These are phyloP conservation scores for Ganoderma multipileum DNA, from an alignment of 1,284 basidiomycete genomes.

Conservation along the genomic window DNA sequence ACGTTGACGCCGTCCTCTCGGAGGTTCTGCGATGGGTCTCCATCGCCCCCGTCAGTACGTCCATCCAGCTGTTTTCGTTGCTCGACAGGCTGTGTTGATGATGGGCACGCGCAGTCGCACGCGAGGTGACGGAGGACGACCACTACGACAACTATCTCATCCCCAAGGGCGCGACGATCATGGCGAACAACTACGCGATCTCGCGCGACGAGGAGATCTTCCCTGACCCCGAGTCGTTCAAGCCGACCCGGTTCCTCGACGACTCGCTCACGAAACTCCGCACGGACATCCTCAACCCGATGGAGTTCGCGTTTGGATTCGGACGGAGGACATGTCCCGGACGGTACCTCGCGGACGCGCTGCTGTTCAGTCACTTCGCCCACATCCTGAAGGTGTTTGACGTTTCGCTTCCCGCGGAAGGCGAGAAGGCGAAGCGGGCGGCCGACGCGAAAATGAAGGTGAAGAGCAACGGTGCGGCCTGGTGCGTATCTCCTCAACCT, in stretches of 20 bases:
- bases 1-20: constrained; percentile 40
- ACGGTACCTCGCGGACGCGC: constrained; percentile 31
- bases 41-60: constrained; percentile 37
- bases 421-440: constrained; percentile 16
- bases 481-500: constrained; percentile 8
- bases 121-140: constrained; percentile 37
- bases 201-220: constrained; percentile 28
- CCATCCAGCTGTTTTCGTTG: background rate
- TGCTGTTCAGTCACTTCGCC: constrained; percentile 29
- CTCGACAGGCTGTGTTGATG: background rate
- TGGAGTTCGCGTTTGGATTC: constrained; percentile 40
- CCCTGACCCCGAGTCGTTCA: constrained; percentile 32
- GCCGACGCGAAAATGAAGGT: constrained; percentile 27
- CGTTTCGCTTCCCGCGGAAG: constrained; percentile 19
- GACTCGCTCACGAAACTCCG: constrained; percentile 25
- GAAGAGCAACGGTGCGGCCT: constrained; percentile 29
- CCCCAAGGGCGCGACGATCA: constrained; percentile 37
- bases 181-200: constrained; percentile 37
- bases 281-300: constrained; percentile 25
- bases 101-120: constrained; percentile 23
- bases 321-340: constrained; percentile 29
- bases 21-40: constrained; percentile 45
- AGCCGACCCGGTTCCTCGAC: constrained; percentile 30
- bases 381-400: constrained; percentile 28
- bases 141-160: constrained; percentile 37